Conservation (phyloP, 2,329 filamentous ascomycete species). For the Colletotrichum sp. region DNA sequence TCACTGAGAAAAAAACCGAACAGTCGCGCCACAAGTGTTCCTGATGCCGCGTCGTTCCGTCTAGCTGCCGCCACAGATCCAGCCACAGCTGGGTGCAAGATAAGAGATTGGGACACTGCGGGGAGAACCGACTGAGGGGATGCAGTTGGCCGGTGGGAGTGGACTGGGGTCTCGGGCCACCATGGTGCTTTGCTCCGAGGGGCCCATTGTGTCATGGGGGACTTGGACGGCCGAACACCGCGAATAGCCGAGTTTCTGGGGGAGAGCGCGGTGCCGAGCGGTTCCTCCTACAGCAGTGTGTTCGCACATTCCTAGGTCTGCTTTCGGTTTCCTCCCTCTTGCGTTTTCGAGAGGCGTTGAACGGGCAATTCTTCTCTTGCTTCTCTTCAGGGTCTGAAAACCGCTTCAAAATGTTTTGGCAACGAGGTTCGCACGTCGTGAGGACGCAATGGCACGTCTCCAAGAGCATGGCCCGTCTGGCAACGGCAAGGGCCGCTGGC, state of each 20-base stretch:
- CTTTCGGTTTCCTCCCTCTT: background rate
- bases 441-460: slow-evolving; percentile 56
- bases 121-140: slow-evolving; percentile 1
- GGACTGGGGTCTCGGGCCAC: slow-evolving; percentile 9
- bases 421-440: slow-evolving; percentile 53
- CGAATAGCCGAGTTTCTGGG: slow-evolving; percentile 22
- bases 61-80: slow-evolving; percentile 7
- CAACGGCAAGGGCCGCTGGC: slow-evolving; percentile 33
- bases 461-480: slow-evolving; percentile 41
- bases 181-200: background rate
- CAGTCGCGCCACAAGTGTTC: slow-evolving; percentile 6
- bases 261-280: slow-evolving; percentile 2
- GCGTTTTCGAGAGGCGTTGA: background rate
- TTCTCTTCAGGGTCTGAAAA: background rate
- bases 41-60: background rate
- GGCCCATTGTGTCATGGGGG: slow-evolving; percentile 19
- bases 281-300: background rate
- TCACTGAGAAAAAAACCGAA: background rate
- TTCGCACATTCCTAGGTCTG: slow-evolving; percentile 18
- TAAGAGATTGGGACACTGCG: slow-evolving; percentile 1
- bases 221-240: slow-evolving; percentile 20
- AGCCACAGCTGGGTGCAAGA: background rate
- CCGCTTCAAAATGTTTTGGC: slow-evolving; percentile 56
- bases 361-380: background rate
- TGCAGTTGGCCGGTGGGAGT: background rate